These are phyloP conservation scores for Lasiosphaeria hispida DNA, from an alignment of 495 filamentous ascomycete species.

Conservation along the genomic window DNA sequence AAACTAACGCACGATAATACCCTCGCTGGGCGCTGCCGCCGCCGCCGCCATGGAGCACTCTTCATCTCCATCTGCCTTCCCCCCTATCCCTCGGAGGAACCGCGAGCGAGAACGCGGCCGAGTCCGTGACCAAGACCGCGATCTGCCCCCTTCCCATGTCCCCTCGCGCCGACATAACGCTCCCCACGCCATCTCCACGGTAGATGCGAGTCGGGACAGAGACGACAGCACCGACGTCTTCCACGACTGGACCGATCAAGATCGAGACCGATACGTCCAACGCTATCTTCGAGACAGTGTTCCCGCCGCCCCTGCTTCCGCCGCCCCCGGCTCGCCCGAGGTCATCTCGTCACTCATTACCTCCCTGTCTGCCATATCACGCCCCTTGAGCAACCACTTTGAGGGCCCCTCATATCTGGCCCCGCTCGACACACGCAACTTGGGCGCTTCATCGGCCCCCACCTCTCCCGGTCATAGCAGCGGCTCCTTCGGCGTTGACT, in stretches of 20 bases:
- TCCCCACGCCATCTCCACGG: constrained; percentile 14
- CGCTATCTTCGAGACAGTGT: constrained; percentile 30
- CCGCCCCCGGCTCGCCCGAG: constrained; percentile 74
- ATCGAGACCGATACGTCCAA: constrained; percentile 30
- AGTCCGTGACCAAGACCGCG: constrained; percentile 17
- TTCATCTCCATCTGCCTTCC: constrained; percentile 19
- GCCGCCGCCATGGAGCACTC: constrained; percentile 29
- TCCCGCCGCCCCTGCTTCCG: constrained; percentile 14
- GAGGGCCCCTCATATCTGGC: constrained; percentile 44
- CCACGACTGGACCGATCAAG: constrained; percentile 28
- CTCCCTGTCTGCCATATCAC: constrained; percentile 82
- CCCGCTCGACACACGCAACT: constrained; percentile 28
- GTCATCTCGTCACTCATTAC: constrained; percentile 93
- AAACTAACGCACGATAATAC: constrained; percentile 24
- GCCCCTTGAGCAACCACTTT: constrained; percentile 70
- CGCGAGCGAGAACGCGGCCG: constrained; percentile 31
- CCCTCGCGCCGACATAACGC: constrained; percentile 16
- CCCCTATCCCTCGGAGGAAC: constrained; percentile 31
- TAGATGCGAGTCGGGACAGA: constrained; percentile 19
- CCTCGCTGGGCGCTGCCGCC: constrained; percentile 20
- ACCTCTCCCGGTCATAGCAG: constrained; percentile 39
- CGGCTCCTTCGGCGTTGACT: constrained; percentile 69
- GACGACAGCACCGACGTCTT: constrained; percentile 27
- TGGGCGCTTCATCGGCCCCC: constrained; percentile 48
- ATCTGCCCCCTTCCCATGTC: constrained; percentile 1